Percentiles rank a stretch among this genome's conserved stretches.
These are phyloP conservation scores for Gossypium davidsonii DNA, from an alignment of 441 rosid genomes.

Conservation along the genomic window DNA sequence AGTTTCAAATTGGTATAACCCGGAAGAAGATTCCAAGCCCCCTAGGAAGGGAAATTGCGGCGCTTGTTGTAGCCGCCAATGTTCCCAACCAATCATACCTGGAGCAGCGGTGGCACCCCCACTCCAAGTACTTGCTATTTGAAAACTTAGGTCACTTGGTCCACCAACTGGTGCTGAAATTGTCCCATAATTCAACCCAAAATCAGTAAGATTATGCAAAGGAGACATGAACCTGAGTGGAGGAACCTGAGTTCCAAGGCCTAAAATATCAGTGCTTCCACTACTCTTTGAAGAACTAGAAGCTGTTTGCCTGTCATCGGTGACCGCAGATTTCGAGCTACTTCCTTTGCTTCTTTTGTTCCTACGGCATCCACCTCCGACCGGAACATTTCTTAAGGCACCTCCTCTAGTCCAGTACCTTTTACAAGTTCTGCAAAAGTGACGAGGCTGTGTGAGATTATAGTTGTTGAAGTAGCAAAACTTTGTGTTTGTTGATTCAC, in stretches of 20 bases:
- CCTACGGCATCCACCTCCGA: slow-evolving; percentile 88
- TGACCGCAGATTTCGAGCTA: slow-evolving; percentile 40
- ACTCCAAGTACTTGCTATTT: slow-evolving; percentile 31
- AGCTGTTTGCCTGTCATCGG: slow-evolving; percentile 33
- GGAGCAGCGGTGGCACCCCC: slow-evolving; percentile 8
- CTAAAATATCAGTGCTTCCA: slow-evolving; percentile 32
- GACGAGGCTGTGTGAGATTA: slow-evolving; percentile 90
- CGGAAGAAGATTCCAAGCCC: slow-evolving; percentile 53
- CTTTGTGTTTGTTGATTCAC: slow-evolving; percentile 88
- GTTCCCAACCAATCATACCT: slow-evolving; percentile 44
- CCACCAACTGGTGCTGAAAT: slow-evolving; percentile 33
- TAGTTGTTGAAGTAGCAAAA: slow-evolving; percentile 97
- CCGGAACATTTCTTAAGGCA: slow-evolving; percentile 80
- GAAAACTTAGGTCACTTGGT: slow-evolving; percentile 46
- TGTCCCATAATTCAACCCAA: slow-evolving; percentile 50
- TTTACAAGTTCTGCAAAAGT: slow-evolving; percentile 90
- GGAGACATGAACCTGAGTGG: slow-evolving; percentile 56
- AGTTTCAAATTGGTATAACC: slow-evolving; percentile 52
- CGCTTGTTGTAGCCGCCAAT: slow-evolving; percentile 51
- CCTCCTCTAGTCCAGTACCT: slow-evolving; percentile 98
- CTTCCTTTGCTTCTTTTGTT: slow-evolving; percentile 70
- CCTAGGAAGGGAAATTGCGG: slow-evolving; percentile 50
- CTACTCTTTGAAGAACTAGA: slow-evolving; percentile 37
- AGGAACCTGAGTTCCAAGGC: slow-evolving; percentile 48
- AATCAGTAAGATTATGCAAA: slow-evolving; percentile 46